Base-by-base conservation (phyloP, 768 basidiomycete species). In the Rubroboletus pulcherrimus region DNA sequence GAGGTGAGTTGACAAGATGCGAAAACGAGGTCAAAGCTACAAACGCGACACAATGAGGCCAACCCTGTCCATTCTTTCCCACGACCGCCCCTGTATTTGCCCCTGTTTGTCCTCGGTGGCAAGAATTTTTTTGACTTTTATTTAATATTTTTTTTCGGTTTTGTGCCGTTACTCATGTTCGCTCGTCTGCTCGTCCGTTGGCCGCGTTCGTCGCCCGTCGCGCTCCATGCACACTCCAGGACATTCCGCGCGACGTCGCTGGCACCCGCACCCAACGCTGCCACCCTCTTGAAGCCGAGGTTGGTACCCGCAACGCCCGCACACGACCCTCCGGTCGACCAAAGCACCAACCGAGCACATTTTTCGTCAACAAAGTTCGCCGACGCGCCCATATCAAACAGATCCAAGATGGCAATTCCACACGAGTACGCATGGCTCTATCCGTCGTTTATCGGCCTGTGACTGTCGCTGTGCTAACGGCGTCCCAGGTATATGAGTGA, bases 401-500 rank as follows among this genome's bases (percentile, higher is more conserved):
- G 57, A 15, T 75, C 75, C 15, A 79, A 79, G 63, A 62, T 57
- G 53, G 75, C 73, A 1, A 75, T 80, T 31, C 67, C 65, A 56
- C 75, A 80, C 60, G 75, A 79, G 74, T 78, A 62, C 50, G 77
- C 62, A 49, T 14, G 33, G 14, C 37, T 53, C 56, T 19, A 34
- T 44, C 38, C 42, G 17, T 42, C 47, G 35, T 38, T 42, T 19
- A 45, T 35, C 29, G 33, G 42, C 43, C 21, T 6, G 43, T 45
- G 21, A 35, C 37, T 56, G 45, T 70, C 49, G 57, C 49, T 58
- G 26, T 60, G 45, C 66, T 67, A 44, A 67, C 54, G 49, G 54
- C 19, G 30, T 46, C n/a, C 24, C 51, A 78, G 77, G 58, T 75
- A 71, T 55, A 63, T 80, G 71, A 76, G 77, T 26, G 77, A 80